Evolutionary conservation across 2,329 filamentous ascomycete genomes (phyloP).

Genomic region (Zymoseptoria brevis): DNA sequence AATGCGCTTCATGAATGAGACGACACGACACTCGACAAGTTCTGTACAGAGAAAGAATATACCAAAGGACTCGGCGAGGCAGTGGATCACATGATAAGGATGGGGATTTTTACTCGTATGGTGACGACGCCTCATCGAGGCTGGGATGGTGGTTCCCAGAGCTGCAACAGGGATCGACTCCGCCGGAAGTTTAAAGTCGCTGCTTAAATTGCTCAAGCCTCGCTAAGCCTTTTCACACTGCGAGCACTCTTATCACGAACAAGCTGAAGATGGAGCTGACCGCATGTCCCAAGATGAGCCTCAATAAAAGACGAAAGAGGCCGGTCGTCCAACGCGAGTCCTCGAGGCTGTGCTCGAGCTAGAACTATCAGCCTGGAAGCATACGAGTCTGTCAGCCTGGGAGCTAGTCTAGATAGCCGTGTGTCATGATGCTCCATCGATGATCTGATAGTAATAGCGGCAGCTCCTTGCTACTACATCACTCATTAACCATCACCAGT

Average conservation of each 20-base stretch:
- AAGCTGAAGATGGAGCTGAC: too few species aligned
- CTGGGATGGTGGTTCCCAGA: background rate
- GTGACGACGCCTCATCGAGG: background rate
- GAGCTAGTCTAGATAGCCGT: too few species aligned
- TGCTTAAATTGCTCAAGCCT: constrained; percentile 4
- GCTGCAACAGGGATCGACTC: background rate
- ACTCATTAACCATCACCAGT: too few species aligned
- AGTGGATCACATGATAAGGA: background rate
- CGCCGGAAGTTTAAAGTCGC: background rate
- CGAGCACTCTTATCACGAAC: too few species aligned
- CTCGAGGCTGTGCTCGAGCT: background rate
- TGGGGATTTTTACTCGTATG: background rate
- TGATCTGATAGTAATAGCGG: too few species aligned
- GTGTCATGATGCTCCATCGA: too few species aligned
- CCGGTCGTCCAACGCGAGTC: background rate
- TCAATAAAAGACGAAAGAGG: background rate
- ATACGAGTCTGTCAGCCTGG: background rate
- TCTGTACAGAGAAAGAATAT: background rate
- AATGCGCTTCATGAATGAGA: background rate
- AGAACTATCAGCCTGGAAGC: too few species aligned
- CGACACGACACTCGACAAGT: background rate
- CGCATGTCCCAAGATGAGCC: background rate
- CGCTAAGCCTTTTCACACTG: constrained; percentile 3
- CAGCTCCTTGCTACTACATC: too few species aligned
- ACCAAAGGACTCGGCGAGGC: background rate